These are phyloP conservation scores for Aspergillus olivimuriae DNA, from an alignment of 495 filamentous ascomycete genomes.

Conservation along the genomic window DNA sequence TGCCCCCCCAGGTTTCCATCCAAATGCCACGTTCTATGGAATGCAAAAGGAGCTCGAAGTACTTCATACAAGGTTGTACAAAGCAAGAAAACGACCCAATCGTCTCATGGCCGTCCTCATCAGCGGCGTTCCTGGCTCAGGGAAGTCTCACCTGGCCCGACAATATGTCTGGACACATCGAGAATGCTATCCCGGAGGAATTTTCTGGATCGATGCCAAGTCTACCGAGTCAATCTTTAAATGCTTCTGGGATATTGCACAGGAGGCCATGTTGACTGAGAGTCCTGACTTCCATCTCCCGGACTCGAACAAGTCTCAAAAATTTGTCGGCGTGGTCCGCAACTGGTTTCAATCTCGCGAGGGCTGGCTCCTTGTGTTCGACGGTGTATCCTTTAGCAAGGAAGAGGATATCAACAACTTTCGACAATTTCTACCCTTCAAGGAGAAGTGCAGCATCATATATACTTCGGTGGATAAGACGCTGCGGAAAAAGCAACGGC, in stretches of 20 bases:
- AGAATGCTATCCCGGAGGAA: conserved; percentile 62
- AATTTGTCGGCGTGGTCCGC: conserved; percentile 55
- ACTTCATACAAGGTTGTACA: conserved; percentile 61
- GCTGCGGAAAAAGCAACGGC: conserved; percentile 58
- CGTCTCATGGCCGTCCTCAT: conserved; percentile 65
- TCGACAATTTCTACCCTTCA: conserved; percentile 62
- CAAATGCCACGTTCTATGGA: conserved; percentile 70
- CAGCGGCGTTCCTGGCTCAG: conserved; percentile 66
- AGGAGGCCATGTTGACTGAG: conserved; percentile 51
- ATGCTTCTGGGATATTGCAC: conserved; percentile 70
- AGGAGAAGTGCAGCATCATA: conserved; percentile 61
- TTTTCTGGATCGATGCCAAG: conserved; percentile 77
- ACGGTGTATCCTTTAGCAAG: conserved; percentile 63
- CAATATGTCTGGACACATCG: conserved; percentile 70
- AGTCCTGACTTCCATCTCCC: conserved; percentile 29
- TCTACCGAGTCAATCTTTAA: conserved; percentile 55
- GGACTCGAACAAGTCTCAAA: conserved; percentile 37
- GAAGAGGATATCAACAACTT: conserved; percentile 52
- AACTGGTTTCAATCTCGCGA: conserved; percentile 64
- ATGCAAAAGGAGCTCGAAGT: conserved; percentile 63
- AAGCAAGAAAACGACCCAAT: conserved; percentile 52
- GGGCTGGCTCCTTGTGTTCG: conserved; percentile 71
- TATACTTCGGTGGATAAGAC: conserved; percentile 69
- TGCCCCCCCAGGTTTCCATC: conserved; percentile 68
- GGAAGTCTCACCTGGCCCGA: conserved; percentile 76